Percentiles rank a stretch among this genome's conserved stretches.
phyloP scores from a whole-genome alignment of 352 stramenopile species.

The Globisporangium paddicum region DNA sequence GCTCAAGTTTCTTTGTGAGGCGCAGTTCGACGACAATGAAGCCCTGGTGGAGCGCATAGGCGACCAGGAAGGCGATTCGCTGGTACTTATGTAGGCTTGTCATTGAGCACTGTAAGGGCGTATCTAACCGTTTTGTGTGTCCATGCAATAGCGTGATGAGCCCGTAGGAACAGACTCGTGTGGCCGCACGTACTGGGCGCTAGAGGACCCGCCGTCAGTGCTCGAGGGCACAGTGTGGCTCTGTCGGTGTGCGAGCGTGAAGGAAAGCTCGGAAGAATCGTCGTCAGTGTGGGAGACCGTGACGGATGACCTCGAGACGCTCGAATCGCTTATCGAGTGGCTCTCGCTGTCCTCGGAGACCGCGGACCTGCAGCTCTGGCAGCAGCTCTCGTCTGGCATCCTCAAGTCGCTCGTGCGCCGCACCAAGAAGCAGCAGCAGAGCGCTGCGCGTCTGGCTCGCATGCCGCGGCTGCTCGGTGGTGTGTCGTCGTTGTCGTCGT shows the following conservation, averaged over 20 bases:
- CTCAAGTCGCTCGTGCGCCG: constrained; percentile 50
- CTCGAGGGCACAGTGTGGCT: constrained; percentile 52
- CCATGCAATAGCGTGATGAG: constrained; percentile 37
- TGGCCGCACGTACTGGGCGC: constrained; percentile 47
- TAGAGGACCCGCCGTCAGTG: constrained; percentile 57
- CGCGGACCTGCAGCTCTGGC: constrained; percentile 52
- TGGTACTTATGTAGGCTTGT: constrained; percentile 23
- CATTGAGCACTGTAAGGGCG: not conserved
- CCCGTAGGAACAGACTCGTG: constrained; percentile 35
- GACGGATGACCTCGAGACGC: constrained; percentile 41
- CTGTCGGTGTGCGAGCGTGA: constrained; percentile 32
- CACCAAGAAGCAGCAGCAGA: constrained; percentile 38
- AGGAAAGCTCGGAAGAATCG: constrained; percentile 8
- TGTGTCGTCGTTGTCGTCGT: not conserved
- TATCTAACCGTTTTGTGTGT: not conserved
- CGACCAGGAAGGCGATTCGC: constrained; percentile 39
- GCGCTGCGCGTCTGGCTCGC: constrained; percentile 32
- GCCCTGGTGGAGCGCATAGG: constrained; percentile 49
- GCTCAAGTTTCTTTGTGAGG: constrained; percentile 59
- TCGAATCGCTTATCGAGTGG: constrained; percentile 39
- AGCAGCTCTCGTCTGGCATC: constrained; percentile 27
- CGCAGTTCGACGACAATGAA: constrained; percentile 65
- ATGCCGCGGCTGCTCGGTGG: constrained; percentile 37
- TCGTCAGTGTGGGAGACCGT: constrained; percentile 49
- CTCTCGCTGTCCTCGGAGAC: constrained; percentile 48